Base-by-base conservation (phyloP, 2,329 filamentous ascomycete species). In the Aspergillus sp. region DNA sequence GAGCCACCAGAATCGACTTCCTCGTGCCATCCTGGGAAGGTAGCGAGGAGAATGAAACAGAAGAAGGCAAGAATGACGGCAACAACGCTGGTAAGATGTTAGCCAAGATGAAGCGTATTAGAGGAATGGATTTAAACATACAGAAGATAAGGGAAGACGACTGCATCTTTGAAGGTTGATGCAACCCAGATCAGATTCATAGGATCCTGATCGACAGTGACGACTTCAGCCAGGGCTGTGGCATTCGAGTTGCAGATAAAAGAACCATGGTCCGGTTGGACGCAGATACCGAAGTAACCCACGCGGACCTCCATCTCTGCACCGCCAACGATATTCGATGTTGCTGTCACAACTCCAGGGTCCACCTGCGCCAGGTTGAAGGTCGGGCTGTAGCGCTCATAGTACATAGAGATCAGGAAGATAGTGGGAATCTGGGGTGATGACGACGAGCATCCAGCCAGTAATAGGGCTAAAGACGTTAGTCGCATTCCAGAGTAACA, bases 211-310 rank as follows among this genome's bases (percentile, higher is more conserved):
- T 96, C 90, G 34, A 95, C 82, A 13, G 81, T 85, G 35, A 97
- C 81, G 69, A 95, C 85, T 66, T 93, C 86, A 32, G 93, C 91
- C 38, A 98, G 78, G 3, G 90, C 84, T 3, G 91, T 96, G 13
- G 93, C 93, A 68, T 98, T 98, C 76, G 95, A 94, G 67, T 88
- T 93, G 78, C 93, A 98, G 46, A 97, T 80, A 80, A 89, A 98
- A 19, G 85, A 83, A 53, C 91, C 91, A 47, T 86, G 87, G 64
- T 95, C 89, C 1, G 88, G 84, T 69, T 90, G 93, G 66, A 97
- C 83, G 71, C 93, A 98, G 67, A 98, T 95, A 56, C 93, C 93
- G 61, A 98, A 98, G 74, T 95, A 98, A 53, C 93, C 93, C 28
- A 98, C 93, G 45, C 93, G 85, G 27, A 93, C 90, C 67, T 95